These are phyloP conservation scores for Neostapfia colusana DNA, from an alignment of 176 grass and related monocot genomes.

Conservation along the genomic window DNA sequence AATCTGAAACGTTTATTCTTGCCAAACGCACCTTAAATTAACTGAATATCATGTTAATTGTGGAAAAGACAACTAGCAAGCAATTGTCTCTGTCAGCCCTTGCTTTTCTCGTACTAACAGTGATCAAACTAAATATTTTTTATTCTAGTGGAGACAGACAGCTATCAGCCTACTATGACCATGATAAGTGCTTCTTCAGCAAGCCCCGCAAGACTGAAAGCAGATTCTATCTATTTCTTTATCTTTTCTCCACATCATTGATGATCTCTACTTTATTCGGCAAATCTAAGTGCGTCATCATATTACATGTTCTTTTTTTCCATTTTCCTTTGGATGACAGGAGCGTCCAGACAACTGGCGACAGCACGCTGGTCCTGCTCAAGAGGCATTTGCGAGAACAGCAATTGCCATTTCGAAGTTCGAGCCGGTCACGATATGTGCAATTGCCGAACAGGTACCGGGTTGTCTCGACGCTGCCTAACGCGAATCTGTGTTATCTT, in stretches of 20 bases:
- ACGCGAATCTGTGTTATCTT: not conserved
- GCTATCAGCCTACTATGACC: not conserved
- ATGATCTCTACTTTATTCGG: not conserved
- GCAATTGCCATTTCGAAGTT: conserved; percentile 82
- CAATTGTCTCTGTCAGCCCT: not conserved
- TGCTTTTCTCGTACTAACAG: not conserved
- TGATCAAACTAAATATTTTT: not conserved
- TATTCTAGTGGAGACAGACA: not conserved
- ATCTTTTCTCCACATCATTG: not conserved
- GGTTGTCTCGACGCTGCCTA: not conserved
- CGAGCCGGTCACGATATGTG: conserved; percentile 79
- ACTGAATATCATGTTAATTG: not conserved
- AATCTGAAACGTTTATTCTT: no score
- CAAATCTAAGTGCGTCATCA: conserved; percentile 1
- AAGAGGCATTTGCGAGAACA: conserved; percentile 50
- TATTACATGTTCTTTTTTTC: not conserved
- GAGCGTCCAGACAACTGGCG: conserved; percentile 91
- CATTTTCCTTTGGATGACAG: conserved; percentile 41
- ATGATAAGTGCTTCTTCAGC: not conserved
- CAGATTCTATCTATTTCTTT: not conserved
- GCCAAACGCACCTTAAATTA: no score
- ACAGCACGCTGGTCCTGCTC: conserved; percentile 62
- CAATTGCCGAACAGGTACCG: conserved; percentile 59
- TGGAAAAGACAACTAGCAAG: not conserved
- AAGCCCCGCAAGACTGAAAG: no score